Evolutionary conservation across 192 early-diverging fungal genomes (phyloP).

Genomic region (Podila epicladia): DNA sequence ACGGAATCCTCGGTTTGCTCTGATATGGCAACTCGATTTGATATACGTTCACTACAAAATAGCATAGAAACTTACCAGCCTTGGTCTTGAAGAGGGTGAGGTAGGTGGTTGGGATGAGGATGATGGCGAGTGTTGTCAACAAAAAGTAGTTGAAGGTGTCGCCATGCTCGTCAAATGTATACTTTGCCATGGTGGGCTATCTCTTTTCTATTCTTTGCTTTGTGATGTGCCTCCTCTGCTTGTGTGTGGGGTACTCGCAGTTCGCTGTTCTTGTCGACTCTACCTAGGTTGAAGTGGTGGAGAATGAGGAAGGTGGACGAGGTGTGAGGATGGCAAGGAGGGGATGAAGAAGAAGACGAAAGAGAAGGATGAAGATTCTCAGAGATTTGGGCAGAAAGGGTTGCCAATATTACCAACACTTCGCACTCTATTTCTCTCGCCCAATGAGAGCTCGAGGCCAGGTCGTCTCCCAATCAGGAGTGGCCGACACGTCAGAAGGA

Average conservation of each 20-base stretch:
- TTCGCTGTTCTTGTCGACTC: too few species aligned
- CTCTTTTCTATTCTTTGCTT: background rate
- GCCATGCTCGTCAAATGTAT: conserved; percentile 95
- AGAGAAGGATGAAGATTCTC: background rate
- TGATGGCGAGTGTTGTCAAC: conserved; percentile 82
- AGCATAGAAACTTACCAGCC: conserved; percentile 34
- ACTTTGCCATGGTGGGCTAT: conserved; percentile 60
- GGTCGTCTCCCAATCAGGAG: too few species aligned
- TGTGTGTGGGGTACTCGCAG: background rate
- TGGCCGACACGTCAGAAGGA: too few species aligned
- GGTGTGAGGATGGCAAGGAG: background rate
- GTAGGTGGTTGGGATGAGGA: conserved; percentile 82
- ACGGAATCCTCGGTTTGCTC: background rate
- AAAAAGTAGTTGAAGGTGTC: conserved; percentile 96
- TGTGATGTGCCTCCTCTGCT: background rate
- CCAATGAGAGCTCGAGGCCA: conserved; percentile 5
- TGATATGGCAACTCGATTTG: background rate
- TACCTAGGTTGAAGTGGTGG: background rate
- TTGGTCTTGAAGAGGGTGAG: conserved; percentile 53
- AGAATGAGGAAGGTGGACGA: background rate
- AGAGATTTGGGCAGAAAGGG: background rate
- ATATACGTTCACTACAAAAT: background rate
- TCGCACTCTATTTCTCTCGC: too few species aligned
- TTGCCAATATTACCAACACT: too few species aligned
- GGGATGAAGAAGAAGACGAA: background rate